These are phyloP conservation scores for Botryosphaeria dothidea DNA, from an alignment of 2,329 filamentous ascomycete species.

Conservation along the genomic window DNA sequence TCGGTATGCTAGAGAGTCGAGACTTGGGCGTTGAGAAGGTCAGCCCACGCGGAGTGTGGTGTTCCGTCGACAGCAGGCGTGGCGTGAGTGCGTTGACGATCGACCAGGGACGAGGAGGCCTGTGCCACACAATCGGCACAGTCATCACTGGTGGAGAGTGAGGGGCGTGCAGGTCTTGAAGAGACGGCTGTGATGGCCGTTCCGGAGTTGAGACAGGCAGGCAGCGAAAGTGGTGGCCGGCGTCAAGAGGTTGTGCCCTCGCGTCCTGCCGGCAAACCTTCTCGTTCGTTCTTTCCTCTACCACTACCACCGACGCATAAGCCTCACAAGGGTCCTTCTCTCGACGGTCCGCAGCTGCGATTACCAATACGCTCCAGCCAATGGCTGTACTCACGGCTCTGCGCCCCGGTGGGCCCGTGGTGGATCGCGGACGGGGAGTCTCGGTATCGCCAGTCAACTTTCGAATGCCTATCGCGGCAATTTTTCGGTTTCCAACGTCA, in stretches of 20 bases:
- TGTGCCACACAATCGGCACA: background rate
- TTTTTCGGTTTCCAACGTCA: constrained; percentile 11
- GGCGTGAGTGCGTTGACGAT: background rate
- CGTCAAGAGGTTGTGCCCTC: no score
- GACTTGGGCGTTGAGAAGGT: no score
- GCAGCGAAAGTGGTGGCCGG: background rate
- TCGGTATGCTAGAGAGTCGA: no score
- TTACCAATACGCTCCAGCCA: background rate
- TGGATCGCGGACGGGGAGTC: background rate
- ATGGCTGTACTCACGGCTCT: background rate
- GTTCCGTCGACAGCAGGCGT: background rate
- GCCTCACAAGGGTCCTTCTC: background rate
- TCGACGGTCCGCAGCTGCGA: background rate
- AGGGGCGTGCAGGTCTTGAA: background rate
- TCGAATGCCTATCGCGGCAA: constrained; percentile 1
- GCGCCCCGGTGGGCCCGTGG: background rate
- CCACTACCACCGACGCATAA: background rate
- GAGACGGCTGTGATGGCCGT: background rate
- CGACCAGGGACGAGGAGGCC: background rate
- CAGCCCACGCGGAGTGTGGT: background rate
- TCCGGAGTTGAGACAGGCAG: background rate
- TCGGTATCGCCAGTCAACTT: background rate
- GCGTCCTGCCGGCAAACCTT: background rate
- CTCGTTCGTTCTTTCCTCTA: background rate
- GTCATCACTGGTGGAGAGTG: background rate